Evolutionary conservation across 1,284 basidiomycete genomes (phyloP).

Genomic region (Ustilago shanxiensis): DNA sequence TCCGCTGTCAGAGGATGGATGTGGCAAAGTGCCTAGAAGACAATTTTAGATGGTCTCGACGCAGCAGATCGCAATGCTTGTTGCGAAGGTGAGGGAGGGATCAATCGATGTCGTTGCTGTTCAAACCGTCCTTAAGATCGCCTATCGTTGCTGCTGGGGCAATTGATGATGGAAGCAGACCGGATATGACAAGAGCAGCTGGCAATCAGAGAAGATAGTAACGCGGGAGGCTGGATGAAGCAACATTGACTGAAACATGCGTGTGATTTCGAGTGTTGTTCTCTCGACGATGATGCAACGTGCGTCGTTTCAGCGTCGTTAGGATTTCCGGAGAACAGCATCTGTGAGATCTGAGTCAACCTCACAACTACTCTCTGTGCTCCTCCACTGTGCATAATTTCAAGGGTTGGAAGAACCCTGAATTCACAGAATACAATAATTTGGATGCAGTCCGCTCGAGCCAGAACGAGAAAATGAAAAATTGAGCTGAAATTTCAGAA

Average conservation of each 20-base stretch:
- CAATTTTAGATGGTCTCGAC: too few species aligned
- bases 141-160: too few species aligned
- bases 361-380: not conserved
- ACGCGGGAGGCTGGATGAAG: not conserved
- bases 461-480: not conserved
- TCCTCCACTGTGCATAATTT: slow-evolving; percentile 7
- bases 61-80: too few species aligned
- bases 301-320: not conserved
- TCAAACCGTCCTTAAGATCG: too few species aligned
- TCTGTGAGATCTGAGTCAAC: slow-evolving; percentile 15
- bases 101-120: not conserved
- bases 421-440: too few species aligned
- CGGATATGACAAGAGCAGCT: too few species aligned
- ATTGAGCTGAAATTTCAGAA: slow-evolving; percentile 9
- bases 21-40: too few species aligned
- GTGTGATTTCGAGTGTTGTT: slow-evolving; percentile 17
- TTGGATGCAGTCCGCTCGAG: slow-evolving; percentile 1
- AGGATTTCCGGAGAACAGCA: not conserved
- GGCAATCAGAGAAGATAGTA: not conserved
- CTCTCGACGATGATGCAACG: slow-evolving; percentile 15
- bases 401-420: slow-evolving; percentile 10
- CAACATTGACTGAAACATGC: slow-evolving; percentile 3
- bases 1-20: too few species aligned
- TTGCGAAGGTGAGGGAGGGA: not conserved
- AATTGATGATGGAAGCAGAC: too few species aligned